Evolutionary conservation across 208 protist species (phyloP), one percentile per base, ranked within the genome.

Genomic region (Trypanosoma cruzi): DNA sequence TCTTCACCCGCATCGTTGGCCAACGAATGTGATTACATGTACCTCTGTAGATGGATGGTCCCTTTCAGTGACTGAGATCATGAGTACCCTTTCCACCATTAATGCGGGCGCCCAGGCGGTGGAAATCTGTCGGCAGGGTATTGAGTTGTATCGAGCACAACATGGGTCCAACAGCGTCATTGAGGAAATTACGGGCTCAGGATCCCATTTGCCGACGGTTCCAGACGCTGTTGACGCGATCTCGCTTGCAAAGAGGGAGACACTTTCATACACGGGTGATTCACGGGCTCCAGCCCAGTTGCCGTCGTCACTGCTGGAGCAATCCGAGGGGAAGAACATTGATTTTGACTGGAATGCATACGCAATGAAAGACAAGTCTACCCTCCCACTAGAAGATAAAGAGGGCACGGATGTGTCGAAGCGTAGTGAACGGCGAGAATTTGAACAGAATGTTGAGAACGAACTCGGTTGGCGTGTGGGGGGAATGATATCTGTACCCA

Each of bases 31-130:
- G 14, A 55, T 83, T 22, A 84, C 79, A 18, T 73, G 86, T 50
- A 85, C 88, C 34, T 89, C 88, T 18, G 85, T 92, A 5, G 85
- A 90, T 72, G 59, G 92, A 29, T 96, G 91, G 89, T 74, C 80
- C 40, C 61, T 96, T 24, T 55, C 74, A 32, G 77, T 69, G 0
- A 74, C 75, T n/a, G 73, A 56, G 11, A 71, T 94, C n/a, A 50
- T 80, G 24, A 28, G 66, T 20, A 63, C 86, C n/a, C 81, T 96
- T 46, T 60, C 75, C 64, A 62, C 13, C 10, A 75, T 83, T 54
- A 67, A 72, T 28, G 81, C 82, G 0, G 71, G 85, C 28, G 73
- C 72, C 20, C 91, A 96, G 75, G 91, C 91, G 6, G 61, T 82
- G 32, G 87, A 91, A 50, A 84, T 94, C 55, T 92, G 86, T 59